Percentiles rank a stretch among this genome's conserved stretches.
phyloP scores from a whole-genome alignment of 257 asterid genomes.

The Misopates orontium region DNA sequence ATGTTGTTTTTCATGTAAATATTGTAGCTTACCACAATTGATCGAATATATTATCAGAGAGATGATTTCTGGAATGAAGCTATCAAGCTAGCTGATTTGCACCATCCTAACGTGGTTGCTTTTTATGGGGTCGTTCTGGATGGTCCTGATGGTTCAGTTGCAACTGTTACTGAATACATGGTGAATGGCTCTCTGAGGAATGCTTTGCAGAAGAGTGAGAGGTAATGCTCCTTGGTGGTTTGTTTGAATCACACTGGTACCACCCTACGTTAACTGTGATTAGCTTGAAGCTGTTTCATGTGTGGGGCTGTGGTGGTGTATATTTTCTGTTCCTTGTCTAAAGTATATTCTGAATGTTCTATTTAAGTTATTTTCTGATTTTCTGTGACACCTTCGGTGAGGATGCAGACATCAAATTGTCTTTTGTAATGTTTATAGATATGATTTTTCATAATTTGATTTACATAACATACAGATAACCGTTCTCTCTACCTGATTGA shows the following conservation, averaged over 20 bases:
- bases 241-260: background rate
- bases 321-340: background rate
- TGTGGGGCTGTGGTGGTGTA: background rate
- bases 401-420: background rate
- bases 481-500: background rate
- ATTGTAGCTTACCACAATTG: slow-evolving; percentile 20
- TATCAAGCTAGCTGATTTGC: slow-evolving; percentile 94
- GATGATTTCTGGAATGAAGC: slow-evolving; percentile 99
- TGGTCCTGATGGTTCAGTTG: slow-evolving; percentile 91
- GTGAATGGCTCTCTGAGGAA: slow-evolving; percentile 93
- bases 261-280: background rate
- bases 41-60: slow-evolving; percentile 49
- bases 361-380: background rate
- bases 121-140: slow-evolving; percentile 97
- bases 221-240: slow-evolving; percentile 43
- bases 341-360: background rate
- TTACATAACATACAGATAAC: slow-evolving; percentile 1
- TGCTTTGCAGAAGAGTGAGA: slow-evolving; percentile 87
- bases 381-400: slow-evolving; percentile 5
- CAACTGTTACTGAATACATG: slow-evolving; percentile 98
- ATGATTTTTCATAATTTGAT: background rate
- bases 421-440: background rate
- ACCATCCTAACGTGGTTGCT: slow-evolving; percentile 98
- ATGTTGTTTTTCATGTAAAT: slow-evolving; percentile 16
- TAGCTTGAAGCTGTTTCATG: too few species aligned